Evolutionary conservation across 2,329 filamentous ascomycete genomes (phyloP), one percentile per base, ranked within the genome.

Genomic region (Chaetoscypha palmicola): DNA sequence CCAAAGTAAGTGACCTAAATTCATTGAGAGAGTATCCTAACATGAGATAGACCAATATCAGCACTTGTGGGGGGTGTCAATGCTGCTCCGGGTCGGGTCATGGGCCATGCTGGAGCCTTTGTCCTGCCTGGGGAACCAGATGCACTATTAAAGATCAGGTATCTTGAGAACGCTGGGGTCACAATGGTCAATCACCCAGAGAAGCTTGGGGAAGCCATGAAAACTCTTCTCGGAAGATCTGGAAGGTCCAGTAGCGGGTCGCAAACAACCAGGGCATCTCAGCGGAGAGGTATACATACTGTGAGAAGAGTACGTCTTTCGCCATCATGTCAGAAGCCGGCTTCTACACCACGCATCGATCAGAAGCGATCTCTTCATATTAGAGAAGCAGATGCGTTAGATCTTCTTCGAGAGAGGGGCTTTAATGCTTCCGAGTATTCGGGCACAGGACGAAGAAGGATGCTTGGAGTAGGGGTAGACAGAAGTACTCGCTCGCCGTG

Each of bases 41-140:
- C 20, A 33, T 20, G 9, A 16, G 24, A 11, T 26, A 83, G 79
- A 55, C 85, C 86, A 0, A 85, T 90, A 34, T 79, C 83, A 57
- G 85, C 80, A 36, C 68, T 88, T 4, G 70, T 90, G 21, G 83
- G 76, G 22, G 85, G 86, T 3, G 66, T 80, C 37, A 66, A 77
- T 49, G 81, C 81, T n/a, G 72, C 74, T 4, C 66, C 69, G 12
- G 79, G 79, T 11, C 73, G 75, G 17, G 73, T 87, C 33, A 89
- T 90, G 83, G 86, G 86, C 8, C 86, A 91, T 61, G 83, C 85
- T 8, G 86, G 86, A 33, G 86, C 86, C 11, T 86, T 85, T 69
- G 70, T 72, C 41, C 72, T 79, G 1, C 72, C 78, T 5, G 81
- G 81, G 16, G 83, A 90, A 58, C 74, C 79, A 3, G 71, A 71